A percentile compares a stretch with the other conserved stretches of the same genome.
phyloP scores from a whole-genome alignment of 257 asterid species.

The Jacaranda copaia region DNA sequence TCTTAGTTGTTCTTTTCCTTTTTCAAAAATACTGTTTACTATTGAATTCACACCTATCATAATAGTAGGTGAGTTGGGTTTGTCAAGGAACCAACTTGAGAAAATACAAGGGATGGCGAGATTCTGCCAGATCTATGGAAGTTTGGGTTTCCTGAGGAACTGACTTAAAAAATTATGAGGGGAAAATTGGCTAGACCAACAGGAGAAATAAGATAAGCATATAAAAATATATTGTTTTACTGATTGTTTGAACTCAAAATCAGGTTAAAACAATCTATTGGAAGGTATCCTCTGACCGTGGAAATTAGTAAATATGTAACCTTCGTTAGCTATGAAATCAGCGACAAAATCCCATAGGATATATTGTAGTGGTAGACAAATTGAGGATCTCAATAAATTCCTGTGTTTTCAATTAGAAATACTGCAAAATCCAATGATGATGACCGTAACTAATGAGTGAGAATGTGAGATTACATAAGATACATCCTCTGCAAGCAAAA shows the following conservation, averaged over 20 bases:
- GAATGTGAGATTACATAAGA: not conserved
- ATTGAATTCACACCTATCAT: not conserved
- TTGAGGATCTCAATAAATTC: not conserved
- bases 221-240: not conserved
- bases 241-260: not conserved
- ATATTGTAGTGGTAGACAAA: not conserved
- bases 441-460: not conserved
- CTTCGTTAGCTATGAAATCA: conserved; percentile 8
- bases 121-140: no score
- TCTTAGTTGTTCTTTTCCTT: not conserved
- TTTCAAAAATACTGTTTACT: not conserved
- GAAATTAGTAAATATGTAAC: not conserved
- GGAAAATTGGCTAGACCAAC: not conserved
- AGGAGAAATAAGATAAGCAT: not conserved
- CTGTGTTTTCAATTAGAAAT: not conserved
- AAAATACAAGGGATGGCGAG: no score
- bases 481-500: not conserved
- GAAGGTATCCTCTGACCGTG: not conserved
- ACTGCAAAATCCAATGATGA: not conserved
- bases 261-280: not conserved
- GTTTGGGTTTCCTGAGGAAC: no score
- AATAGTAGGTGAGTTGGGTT: conserved; percentile 2
- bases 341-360: not conserved
- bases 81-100: not conserved
- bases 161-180: no score